These are phyloP conservation scores for Tetrapisispora iriomotensis DNA, from an alignment of 805 yeast genomes.

Conservation along the genomic window DNA sequence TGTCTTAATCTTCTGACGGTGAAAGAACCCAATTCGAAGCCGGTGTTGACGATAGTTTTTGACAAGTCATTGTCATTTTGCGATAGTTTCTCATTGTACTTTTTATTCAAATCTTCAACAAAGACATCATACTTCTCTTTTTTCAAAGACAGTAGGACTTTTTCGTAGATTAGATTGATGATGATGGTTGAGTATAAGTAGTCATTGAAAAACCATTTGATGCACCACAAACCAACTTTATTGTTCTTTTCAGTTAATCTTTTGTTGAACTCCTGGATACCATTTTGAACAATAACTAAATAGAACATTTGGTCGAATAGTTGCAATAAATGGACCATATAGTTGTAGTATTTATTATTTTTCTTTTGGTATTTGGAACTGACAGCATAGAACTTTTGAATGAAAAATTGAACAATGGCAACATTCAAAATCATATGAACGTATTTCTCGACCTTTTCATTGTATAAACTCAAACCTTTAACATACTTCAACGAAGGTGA, in stretches of 20 bases:
- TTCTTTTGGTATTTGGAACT: neutral
- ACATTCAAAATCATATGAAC: neutral
- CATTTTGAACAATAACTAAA: conserved; percentile 1
- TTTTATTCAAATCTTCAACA: neutral
- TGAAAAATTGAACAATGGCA: neutral
- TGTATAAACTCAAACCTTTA: too few species aligned
- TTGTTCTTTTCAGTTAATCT: neutral
- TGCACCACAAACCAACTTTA: neutral
- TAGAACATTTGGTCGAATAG: neutral
- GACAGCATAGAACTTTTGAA: neutral
- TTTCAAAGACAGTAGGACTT: neutral
- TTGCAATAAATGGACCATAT: neutral
- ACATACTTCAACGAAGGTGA: neutral
- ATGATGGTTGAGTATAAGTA: neutral
- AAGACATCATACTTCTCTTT: conserved; percentile 1
- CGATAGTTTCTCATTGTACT: conserved; percentile 1
- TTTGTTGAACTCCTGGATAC: neutral
- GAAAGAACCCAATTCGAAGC: neutral
- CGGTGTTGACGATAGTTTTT: neutral
- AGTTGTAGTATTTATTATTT: neutral
- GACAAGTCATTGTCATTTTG: conserved; percentile 1
- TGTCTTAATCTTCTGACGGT: conserved; percentile 1
- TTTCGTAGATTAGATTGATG: neutral
- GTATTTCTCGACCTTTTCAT: neutral
- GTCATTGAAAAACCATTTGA: conserved; percentile 1